Conservation (phyloP, 345 rosid genomes). For the Moringa oleifera region DNA sequence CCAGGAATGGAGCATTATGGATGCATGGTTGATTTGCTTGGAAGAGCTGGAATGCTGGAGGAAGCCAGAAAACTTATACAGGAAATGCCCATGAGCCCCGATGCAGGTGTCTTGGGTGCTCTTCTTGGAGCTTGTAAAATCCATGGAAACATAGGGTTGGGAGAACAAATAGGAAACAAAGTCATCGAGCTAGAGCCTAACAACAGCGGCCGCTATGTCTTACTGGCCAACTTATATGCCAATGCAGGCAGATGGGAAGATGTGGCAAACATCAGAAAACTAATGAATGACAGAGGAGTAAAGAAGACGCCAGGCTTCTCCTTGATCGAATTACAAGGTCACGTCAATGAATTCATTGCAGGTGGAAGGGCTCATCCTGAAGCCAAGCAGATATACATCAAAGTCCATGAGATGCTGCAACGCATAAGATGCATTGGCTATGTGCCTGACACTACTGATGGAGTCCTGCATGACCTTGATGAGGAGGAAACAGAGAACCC, state of each 20-base stretch:
- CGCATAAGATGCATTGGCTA: constrained; percentile 26
- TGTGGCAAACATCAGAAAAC: constrained; percentile 28
- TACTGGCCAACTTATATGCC: constrained; percentile 39
- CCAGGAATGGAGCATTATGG: constrained; percentile 30
- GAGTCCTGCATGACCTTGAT: constrained; percentile 23
- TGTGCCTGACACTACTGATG: constrained; percentile 20
- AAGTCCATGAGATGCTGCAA: constrained; percentile 31
- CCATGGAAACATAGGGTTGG: constrained; percentile 28
- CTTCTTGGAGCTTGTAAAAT: constrained; percentile 38
- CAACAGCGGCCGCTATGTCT: constrained; percentile 39
- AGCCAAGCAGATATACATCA: constrained; percentile 24
- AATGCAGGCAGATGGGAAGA: constrained; percentile 37
- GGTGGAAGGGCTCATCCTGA: constrained; percentile 32
- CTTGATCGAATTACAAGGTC: constrained; percentile 29
- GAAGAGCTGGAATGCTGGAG: constrained; percentile 35
- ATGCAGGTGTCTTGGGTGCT: constrained; percentile 33
- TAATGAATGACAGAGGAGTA: constrained; percentile 38
- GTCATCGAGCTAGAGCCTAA: constrained; percentile 36
- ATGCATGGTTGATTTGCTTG: constrained; percentile 44
- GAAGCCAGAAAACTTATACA: constrained; percentile 32
- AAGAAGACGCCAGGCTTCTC: constrained; percentile 36
- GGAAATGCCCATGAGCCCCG: constrained; percentile 32
- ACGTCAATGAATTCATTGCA: constrained; percentile 26
- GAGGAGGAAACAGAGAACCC: constrained; percentile 28
- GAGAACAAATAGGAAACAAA: constrained; percentile 36